A percentile compares a stretch with the other conserved stretches of the same genome.
Conservation (phyloP, 225 moss, liverwort and hornwort species). For the Asterella californica region DNA sequence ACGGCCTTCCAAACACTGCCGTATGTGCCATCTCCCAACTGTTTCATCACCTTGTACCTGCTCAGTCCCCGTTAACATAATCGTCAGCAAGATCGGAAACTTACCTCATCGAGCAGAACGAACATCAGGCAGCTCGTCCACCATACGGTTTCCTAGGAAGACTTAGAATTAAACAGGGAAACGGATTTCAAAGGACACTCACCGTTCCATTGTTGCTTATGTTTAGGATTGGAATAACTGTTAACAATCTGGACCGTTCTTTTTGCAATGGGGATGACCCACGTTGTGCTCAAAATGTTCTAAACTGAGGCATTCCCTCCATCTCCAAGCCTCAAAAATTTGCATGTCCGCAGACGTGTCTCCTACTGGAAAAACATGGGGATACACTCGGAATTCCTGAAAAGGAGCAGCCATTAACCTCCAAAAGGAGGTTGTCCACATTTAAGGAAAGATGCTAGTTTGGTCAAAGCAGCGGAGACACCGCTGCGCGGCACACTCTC, state of each 20-base stretch:
- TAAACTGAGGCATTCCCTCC: conserved; percentile 73
- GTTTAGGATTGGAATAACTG: conserved; percentile 47
- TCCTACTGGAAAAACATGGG: conserved; percentile 78
- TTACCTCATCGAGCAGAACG: neutral
- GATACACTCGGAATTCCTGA: conserved; percentile 74
- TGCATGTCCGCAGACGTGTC: conserved; percentile 64
- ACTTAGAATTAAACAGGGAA: neutral
- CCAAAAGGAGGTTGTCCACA: conserved; percentile 65
- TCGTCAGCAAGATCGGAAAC: neutral
- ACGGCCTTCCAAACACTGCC: conserved; percentile 85
- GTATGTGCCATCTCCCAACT: conserved; percentile 75
- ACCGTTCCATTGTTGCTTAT: conserved; percentile 80
- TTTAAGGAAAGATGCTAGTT: conserved; percentile 57
- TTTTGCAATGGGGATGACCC: conserved; percentile 57
- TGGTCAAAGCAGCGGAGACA: conserved; percentile 58
- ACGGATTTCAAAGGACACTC: neutral
- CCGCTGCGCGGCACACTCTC: conserved; percentile 58
- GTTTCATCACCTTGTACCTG: conserved; percentile 68
- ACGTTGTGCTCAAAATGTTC: conserved; percentile 63
- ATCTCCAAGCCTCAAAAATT: conserved; percentile 47
- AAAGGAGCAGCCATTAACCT: conserved; percentile 90
- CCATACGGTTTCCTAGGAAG: neutral
- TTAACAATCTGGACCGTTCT: conserved; percentile 62
- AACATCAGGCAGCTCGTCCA: neutral
- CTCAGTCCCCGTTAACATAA: neutral